Percentiles rank a stretch among this genome's conserved stretches.
Conservation (phyloP, 2,329 filamentous ascomycete species). For the Clonostachys byssicola region DNA sequence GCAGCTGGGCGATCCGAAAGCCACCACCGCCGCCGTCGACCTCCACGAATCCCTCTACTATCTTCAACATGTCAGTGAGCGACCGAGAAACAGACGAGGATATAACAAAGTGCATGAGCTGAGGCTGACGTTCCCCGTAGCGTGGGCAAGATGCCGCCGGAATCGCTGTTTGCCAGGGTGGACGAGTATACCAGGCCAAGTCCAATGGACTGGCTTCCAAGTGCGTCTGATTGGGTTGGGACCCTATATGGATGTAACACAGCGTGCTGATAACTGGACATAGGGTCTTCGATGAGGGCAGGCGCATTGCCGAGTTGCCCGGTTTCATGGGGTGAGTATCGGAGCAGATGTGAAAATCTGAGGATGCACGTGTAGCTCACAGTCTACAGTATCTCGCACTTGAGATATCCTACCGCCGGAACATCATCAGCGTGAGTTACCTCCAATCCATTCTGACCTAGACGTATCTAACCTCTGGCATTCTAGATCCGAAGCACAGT, state of each 20-base stretch:
- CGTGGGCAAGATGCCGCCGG: slow-evolving; percentile 86
- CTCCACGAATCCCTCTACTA: slow-evolving; percentile 66
- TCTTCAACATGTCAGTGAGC: slow-evolving; percentile 46
- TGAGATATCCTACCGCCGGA: slow-evolving; percentile 87
- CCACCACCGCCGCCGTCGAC: slow-evolving; percentile 51
- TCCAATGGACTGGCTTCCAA: slow-evolving; percentile 83
- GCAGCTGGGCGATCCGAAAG: slow-evolving; percentile 19
- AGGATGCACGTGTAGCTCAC: no score
- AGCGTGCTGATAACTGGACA: not conserved
- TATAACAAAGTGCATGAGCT: not conserved
- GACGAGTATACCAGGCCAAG: slow-evolving; percentile 85
- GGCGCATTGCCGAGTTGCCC: slow-evolving; percentile 52
- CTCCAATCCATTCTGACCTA: no score
- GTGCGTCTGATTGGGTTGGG: slow-evolving; percentile 20
- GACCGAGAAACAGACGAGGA: not conserved
- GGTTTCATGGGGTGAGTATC: slow-evolving; percentile 67
- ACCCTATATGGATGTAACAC: not conserved
- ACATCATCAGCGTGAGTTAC: slow-evolving; percentile 51
- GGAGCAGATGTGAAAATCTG: no score
- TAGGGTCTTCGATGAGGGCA: slow-evolving; percentile 79
- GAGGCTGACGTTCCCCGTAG: slow-evolving; percentile 23
- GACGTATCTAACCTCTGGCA: slow-evolving; percentile 21
- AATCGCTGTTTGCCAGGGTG: slow-evolving; percentile 73
- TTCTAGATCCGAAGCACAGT: slow-evolving; percentile 57
- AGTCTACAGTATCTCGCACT: slow-evolving; percentile 38